Base-by-base conservation (phyloP, 1,139 yeast genomes). In the Wickerhamiella infanticola region DNA sequence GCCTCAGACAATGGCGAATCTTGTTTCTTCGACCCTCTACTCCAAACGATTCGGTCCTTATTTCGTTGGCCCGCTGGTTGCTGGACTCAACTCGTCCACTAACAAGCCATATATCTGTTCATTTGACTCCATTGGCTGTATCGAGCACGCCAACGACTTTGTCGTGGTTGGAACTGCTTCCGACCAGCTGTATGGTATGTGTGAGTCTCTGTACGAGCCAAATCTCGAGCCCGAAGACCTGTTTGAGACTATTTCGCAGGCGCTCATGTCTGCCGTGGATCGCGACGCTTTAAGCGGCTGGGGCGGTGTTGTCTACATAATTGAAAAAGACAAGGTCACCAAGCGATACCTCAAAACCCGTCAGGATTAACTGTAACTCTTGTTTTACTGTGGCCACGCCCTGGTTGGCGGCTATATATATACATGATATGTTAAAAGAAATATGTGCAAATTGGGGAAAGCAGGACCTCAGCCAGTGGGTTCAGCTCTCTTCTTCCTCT, bases 241-340 rank as follows among this genome's bases (percentile, higher is more conserved):
- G 58, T 93, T 93, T 63, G 98, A 93, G 64, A 88, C 97, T 41
- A 82, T 88, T 56, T 81, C 94, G 57, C 99, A 93, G 67, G 88
- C 96, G 0, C 69, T 93, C 52, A 71, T 90, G 67, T 86, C 83
- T 63, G 97, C 96, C 24, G 94, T 83, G 40, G 99, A 93, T 64
- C 81, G 99, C 71, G 98, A 93, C 67, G 95, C 97, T 5, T 72
- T 93, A 53, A 80, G 94, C 44, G 98, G 98, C 51, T 90, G 97
- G 96, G 99, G 99, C 58, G 96, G 95, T 13, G 83, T 84, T 35
- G 98, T 93, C 37, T 88, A 90, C 64, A 69, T 93, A 50, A 77
- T 93, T 48, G 85, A 95, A 47, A 88, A 88, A 68, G 97, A 90
- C 63, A 82, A 84, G 64, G 94, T 90, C 48, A 74, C 78, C 46